Conservation (phyloP, 2,329 filamentous ascomycete genomes). For the Macrophomina pseudophaseolina region DNA sequence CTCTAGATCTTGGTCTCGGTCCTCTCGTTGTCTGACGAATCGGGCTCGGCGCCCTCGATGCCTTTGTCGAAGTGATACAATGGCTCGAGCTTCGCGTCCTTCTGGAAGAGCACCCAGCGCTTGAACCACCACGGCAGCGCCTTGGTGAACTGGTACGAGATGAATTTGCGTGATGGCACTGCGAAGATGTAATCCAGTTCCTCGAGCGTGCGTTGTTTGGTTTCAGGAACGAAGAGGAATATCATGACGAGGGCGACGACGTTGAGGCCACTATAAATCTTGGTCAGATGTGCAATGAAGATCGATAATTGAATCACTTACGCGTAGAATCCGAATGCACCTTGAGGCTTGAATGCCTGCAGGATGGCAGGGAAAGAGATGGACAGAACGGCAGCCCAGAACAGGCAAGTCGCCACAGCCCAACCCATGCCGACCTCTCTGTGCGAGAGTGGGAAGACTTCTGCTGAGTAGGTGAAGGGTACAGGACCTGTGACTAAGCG, state of each 20-base stretch:
- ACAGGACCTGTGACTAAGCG: constrained; percentile 37
- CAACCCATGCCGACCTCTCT: constrained; percentile 49
- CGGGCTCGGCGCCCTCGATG: constrained; percentile 12
- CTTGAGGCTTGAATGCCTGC: constrained; percentile 40
- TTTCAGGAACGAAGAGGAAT: constrained; percentile 40
- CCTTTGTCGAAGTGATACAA: constrained; percentile 45
- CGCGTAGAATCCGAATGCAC: constrained; percentile 66
- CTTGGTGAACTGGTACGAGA: constrained; percentile 45
- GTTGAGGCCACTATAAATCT: constrained; percentile 45
- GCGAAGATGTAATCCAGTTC: constrained; percentile 57
- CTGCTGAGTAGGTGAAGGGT: constrained; percentile 50
- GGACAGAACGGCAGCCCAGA: constrained; percentile 48
- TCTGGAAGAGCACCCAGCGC: constrained; percentile 47
- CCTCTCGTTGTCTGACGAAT: constrained; percentile 6
- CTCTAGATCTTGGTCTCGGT: background rate
- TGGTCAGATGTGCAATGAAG: background rate
- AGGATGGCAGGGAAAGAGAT: constrained; percentile 48
- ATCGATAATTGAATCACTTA: background rate
- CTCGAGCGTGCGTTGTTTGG: constrained; percentile 39
- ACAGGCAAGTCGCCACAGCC: constrained; percentile 47
- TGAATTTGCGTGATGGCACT: constrained; percentile 49
- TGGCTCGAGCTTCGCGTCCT: constrained; percentile 38
- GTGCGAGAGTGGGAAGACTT: constrained; percentile 48
- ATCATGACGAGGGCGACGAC: constrained; percentile 37
- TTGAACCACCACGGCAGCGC: constrained; percentile 55